Conservation (phyloP, 2,329 filamentous ascomycete genomes). For the Ophiosphaerella korrae region DNA sequence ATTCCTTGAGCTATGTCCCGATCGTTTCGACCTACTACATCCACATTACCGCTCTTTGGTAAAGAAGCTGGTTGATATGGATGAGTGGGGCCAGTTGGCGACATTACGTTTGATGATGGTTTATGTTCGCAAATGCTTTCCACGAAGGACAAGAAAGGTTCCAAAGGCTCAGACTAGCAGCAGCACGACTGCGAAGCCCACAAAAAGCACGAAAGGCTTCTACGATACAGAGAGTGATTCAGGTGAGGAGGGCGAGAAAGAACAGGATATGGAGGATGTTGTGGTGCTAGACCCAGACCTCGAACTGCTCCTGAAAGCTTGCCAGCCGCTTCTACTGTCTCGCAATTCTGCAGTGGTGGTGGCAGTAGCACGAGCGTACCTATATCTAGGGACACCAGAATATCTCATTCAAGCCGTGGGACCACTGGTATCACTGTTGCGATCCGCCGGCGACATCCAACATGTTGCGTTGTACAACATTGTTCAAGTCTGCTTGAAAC, state of each 20-base stretch:
- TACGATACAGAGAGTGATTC: slow-evolving; percentile 63
- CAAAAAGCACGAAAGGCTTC: slow-evolving; percentile 67
- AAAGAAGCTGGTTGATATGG: slow-evolving; percentile 95
- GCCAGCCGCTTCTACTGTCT: slow-evolving; percentile 85
- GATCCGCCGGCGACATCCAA: slow-evolving; percentile 84
- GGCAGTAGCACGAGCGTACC: slow-evolving; percentile 82
- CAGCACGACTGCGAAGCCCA: slow-evolving; percentile 40
- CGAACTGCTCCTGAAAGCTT: slow-evolving; percentile 76
- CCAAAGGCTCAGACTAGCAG: slow-evolving; percentile 56
- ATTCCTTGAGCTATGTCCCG: slow-evolving; percentile 87
- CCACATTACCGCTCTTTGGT: slow-evolving; percentile 84
- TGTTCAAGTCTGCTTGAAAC: slow-evolving; percentile 82
- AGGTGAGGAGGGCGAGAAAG: slow-evolving; percentile 51
- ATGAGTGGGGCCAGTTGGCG: slow-evolving; percentile 94
- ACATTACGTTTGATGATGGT: slow-evolving; percentile 79
- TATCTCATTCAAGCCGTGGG: slow-evolving; percentile 79
- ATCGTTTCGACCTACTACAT: slow-evolving; percentile 86
- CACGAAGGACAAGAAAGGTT: slow-evolving; percentile 65
- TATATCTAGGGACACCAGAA: slow-evolving; percentile 78
- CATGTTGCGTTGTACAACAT: slow-evolving; percentile 93
- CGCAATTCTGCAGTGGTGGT: slow-evolving; percentile 92
- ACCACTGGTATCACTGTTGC: slow-evolving; percentile 82
- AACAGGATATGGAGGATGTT: slow-evolving; percentile 60
- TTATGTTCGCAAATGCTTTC: slow-evolving; percentile 89
- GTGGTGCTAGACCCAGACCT: slow-evolving; percentile 78